These are phyloP conservation scores for Phyllosticta citrichinensis DNA, from an alignment of 2,329 filamentous ascomycete species.

Conservation along the genomic window DNA sequence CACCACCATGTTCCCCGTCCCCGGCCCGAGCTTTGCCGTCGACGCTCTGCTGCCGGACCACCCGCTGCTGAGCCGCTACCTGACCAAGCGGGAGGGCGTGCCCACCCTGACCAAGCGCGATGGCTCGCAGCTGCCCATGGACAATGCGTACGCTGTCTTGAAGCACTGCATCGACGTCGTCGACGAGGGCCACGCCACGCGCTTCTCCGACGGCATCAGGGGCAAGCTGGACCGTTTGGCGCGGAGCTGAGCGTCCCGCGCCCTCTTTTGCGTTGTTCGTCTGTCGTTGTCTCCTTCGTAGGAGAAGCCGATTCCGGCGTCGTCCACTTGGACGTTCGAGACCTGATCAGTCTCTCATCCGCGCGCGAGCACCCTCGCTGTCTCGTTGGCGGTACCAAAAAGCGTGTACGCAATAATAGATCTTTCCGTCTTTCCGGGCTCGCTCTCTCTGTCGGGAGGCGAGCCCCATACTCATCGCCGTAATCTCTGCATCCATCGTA, in stretches of 20 bases:
- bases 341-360: no score
- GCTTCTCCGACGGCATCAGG: conserved; percentile 46
- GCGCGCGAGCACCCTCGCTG: no score
- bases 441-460: no score
- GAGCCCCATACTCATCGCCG: no score
- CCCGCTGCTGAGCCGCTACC: conserved; percentile 40
- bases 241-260: conserved; percentile 14
- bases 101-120: conserved; percentile 43
- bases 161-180: conserved; percentile 44
- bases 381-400: no score
- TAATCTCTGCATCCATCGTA: no score
- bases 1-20: conserved; percentile 27
- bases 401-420: no score
- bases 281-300: background rate
- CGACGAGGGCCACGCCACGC: conserved; percentile 41
- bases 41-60: conserved; percentile 43
- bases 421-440: no score
- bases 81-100: conserved; percentile 43
- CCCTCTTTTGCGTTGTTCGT: background rate
- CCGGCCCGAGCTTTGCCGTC: conserved; percentile 37
- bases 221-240: conserved; percentile 42
- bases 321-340: no score
- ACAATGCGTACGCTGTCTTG: conserved; percentile 40
- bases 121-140: conserved; percentile 37
- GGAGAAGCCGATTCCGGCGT: background rate